Evolutionary conservation across 768 basidiomycete species (phyloP), one percentile per base, ranked within the genome.

Genomic region (Amanita jacksonii): DNA sequence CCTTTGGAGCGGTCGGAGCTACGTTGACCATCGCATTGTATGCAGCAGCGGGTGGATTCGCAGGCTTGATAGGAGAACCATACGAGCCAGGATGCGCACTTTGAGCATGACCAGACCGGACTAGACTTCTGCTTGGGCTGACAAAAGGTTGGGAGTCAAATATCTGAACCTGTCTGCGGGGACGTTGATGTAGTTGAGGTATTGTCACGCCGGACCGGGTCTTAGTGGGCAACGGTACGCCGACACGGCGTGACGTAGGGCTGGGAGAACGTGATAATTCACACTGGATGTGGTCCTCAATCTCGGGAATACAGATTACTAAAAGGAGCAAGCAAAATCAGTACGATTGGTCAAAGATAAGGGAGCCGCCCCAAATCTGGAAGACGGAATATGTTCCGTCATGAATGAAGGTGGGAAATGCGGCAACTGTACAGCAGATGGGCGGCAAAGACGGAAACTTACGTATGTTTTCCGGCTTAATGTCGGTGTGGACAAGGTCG

Each of bases 381-480:
- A 40, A 30, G 12, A 18, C 1, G 13, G 10, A 22, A 16, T 12
- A 25, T 38, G 44, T 25, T 6, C 34, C 10, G 27, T 28, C 27
- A 19, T 40, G 41, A 18, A 30, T 33, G 38, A 43, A 43, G 8
- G 45, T 41, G 43, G 25, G 31, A 47, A 45, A 47, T 18, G 28
- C 39, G 9, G 15, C 32, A 13, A 50, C 10, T 47, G 49, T 30
- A 22, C 37, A 42, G 46, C 36, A 47, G 20, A 30, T 49, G 47
- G 40, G 23, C 44, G 33, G 36, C 38, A 31, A 34, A 33, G 19
- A 47, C 30, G 38, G 49, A 47, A 9, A 70, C 89, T 70, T 57
- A 93, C 91, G 67, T 48, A 96, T 90, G 58, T 96, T 96, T 70
- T 96, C 92, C 44, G 91, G 92, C 63, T 96, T 93, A 47, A 93